These are phyloP conservation scores for Antitrichia curtipendula DNA, from an alignment of 225 moss, liverwort and hornwort species.

Conservation along the genomic window DNA sequence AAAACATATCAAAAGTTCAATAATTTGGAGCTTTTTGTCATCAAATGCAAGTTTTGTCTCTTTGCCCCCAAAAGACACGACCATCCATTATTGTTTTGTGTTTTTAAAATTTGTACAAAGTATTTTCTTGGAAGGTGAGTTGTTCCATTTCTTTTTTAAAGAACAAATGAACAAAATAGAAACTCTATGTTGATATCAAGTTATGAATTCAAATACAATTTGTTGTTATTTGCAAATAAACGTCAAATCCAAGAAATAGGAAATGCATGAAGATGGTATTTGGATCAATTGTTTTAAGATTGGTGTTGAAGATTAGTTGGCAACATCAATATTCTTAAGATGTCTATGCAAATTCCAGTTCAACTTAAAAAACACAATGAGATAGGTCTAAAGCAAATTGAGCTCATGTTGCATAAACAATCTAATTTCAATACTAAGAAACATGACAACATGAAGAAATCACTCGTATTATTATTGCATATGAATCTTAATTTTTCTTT, in stretches of 20 bases:
- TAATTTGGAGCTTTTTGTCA: not conserved
- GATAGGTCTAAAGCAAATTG: not conserved
- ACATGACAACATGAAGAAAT: not conserved
- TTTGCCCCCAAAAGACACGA: not conserved
- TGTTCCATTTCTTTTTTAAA: not conserved
- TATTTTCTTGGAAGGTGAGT: not conserved
- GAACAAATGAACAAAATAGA: not conserved
- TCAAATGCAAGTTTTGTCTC: not conserved
- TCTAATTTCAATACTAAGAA: not conserved
- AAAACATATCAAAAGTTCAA: not conserved
- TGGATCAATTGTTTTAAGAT: not conserved
- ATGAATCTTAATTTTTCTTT: not conserved
- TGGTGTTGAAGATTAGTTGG: not conserved
- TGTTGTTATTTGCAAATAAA: not conserved
- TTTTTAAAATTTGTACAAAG: not conserved
- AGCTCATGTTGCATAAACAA: not conserved
- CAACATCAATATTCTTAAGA: not conserved
- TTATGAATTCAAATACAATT: not conserved
- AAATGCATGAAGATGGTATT: not conserved
- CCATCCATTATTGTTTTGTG: not conserved
- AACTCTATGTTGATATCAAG: no score
- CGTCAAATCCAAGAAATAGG: not conserved
- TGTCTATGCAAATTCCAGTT: not conserved
- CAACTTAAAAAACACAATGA: not conserved
- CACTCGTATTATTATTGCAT: not conserved